Conservation (phyloP, 2,329 filamentous ascomycete genomes). For the Pyrenochaeta sp. region DNA sequence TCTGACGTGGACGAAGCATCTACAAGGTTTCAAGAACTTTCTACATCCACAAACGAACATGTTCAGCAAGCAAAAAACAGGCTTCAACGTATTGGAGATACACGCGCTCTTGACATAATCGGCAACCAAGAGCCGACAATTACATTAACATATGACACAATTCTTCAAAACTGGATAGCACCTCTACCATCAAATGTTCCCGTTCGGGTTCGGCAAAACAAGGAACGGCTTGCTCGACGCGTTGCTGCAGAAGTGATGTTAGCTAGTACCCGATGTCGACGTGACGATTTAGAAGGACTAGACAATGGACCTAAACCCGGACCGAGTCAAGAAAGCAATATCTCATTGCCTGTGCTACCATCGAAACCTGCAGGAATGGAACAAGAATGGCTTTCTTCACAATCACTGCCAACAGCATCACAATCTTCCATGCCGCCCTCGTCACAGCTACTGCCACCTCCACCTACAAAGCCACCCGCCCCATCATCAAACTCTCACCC, state of each 20-base stretch:
- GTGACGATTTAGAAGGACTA: slow-evolving; percentile 8
- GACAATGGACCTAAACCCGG: slow-evolving; percentile 14
- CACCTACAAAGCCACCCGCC: slow-evolving; percentile 5
- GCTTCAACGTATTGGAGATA: slow-evolving; percentile 26
- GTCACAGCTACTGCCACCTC: slow-evolving; percentile 14
- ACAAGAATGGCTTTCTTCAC: slow-evolving; percentile 6
- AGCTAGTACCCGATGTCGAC: slow-evolving; percentile 35
- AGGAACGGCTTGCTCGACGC: slow-evolving; percentile 42
- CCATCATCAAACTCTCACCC: slow-evolving; percentile 15
- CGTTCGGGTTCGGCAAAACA: slow-evolving; percentile 32
- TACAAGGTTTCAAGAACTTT: slow-evolving; percentile 25
- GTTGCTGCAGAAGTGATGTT: slow-evolving; percentile 49
- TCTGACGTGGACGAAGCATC: slow-evolving; percentile 43
- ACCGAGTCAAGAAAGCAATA: slow-evolving; percentile 13
- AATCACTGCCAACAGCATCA: slow-evolving; percentile 21
- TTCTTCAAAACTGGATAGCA: slow-evolving; percentile 43
- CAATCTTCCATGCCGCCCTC: slow-evolving; percentile 25
- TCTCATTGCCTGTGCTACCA: slow-evolving; percentile 28
- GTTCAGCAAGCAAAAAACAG: slow-evolving; percentile 1
- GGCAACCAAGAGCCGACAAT: slow-evolving; percentile 22
- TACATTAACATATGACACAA: slow-evolving; percentile 36
- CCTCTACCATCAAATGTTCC: slow-evolving; percentile 35
- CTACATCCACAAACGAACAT: no score
- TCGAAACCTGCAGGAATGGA: slow-evolving; percentile 17
- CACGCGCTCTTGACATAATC: slow-evolving; percentile 17